phyloP scores from a whole-genome alignment of 179 eudicot genomes.

The Patellifolia procumbens region DNA sequence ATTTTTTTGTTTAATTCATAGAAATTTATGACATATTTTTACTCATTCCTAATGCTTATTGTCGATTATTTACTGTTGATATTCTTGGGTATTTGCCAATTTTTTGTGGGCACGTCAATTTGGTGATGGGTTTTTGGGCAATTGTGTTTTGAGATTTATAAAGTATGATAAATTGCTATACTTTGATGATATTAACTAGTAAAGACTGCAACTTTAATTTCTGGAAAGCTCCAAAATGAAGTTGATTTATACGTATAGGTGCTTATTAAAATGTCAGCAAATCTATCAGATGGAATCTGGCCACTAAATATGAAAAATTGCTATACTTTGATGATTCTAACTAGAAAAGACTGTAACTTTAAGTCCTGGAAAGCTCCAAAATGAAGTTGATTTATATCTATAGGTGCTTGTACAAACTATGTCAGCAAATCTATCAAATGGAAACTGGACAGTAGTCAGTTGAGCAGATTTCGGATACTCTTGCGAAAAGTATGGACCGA shows the following conservation, averaged over 20 bases:
- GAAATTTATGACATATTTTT: not conserved
- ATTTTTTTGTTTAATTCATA: not conserved
- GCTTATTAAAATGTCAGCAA: too few species aligned
- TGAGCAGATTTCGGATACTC: too few species aligned
- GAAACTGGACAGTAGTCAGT: not conserved
- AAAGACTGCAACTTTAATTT: not conserved
- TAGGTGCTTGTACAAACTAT: not conserved
- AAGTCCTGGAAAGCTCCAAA: not conserved
- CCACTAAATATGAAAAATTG: not conserved
- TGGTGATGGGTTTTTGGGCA: not conserved
- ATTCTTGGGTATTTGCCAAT: not conserved
- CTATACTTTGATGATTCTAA: not conserved
- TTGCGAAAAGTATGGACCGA: too few species aligned
- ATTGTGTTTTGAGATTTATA: too few species aligned
- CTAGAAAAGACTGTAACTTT: not conserved
- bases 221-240: too few species aligned
- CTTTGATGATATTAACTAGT: not conserved
- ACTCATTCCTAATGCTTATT: not conserved
- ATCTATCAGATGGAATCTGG: too few species aligned
- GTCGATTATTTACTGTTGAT: not conserved
- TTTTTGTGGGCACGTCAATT: not conserved
- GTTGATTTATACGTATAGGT: too few species aligned
- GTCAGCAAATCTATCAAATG: not conserved
- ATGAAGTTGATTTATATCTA: not conserved
- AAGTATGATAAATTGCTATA: not conserved